Evolutionary conservation across 2,329 filamentous ascomycete genomes (phyloP).

Genomic region (Colletotrichum spinosum): DNA sequence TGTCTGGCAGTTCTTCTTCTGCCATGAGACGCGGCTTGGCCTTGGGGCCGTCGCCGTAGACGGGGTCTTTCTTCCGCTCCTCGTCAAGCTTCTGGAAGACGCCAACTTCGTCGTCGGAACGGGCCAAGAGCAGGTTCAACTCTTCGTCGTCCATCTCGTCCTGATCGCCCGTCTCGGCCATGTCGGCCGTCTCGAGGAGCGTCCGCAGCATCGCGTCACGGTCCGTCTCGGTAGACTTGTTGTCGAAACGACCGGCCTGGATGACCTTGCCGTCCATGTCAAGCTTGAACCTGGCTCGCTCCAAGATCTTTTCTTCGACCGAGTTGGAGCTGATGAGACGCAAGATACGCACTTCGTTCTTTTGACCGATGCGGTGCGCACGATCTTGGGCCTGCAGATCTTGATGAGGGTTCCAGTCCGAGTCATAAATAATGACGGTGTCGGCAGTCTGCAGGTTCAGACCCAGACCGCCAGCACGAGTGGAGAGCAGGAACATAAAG

Average conservation of each 20-base stretch:
- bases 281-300: slow-evolving; percentile 96
- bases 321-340: slow-evolving; percentile 96
- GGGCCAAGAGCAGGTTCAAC: slow-evolving; percentile 92
- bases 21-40: slow-evolving; percentile 82
- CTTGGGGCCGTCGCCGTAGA: slow-evolving; percentile 78
- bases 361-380: slow-evolving; percentile 99
- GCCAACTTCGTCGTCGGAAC: slow-evolving; percentile 81
- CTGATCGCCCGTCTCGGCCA: slow-evolving; percentile 77
- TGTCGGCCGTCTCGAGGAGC: slow-evolving; percentile 85
- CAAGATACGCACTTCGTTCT: slow-evolving; percentile 98
- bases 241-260: slow-evolving; percentile 98
- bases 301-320: slow-evolving; percentile 97
- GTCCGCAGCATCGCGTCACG: slow-evolving; percentile 97
- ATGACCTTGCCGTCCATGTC: slow-evolving; percentile 99
- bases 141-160: slow-evolving; percentile 99
- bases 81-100: slow-evolving; percentile 88
- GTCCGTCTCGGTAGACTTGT: slow-evolving; percentile 98
- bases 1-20: slow-evolving; percentile 90
- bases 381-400: slow-evolving; percentile 99
- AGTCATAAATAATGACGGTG: slow-evolving; percentile 99
- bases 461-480: slow-evolving; percentile 96
- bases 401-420: slow-evolving; percentile 99
- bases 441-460: slow-evolving; percentile 97
- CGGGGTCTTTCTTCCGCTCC: slow-evolving; percentile 72
- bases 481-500: slow-evolving; percentile 98